Base-by-base conservation (phyloP, 768 basidiomycete species). In the Mycena amicta region DNA sequence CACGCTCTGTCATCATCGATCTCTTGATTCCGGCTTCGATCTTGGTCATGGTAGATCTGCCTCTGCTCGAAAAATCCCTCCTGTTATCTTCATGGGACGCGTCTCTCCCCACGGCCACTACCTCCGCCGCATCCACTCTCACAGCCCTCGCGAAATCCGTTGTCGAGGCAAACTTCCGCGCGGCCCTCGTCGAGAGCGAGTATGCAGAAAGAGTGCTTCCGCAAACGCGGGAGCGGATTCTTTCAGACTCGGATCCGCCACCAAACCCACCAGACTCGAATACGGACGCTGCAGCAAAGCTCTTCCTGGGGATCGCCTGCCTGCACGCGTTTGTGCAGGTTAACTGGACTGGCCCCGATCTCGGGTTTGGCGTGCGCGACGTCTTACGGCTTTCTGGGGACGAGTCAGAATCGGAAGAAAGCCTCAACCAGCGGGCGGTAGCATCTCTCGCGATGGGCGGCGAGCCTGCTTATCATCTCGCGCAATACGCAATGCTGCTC, bases 291-390 rank as follows among this genome's bases (percentile, higher is more conserved):
- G 65, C 71, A 15, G 80, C 82, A 41, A 73, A 80, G 28, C 76
- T 98, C 37, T 71, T 83, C 12, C 62, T 93, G 11, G 93, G 85
- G 0, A 80, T 96, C 11, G 87, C 93, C 5, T 89, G 88, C 61
- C 78, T 98, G 23, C 93, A 97, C 62, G 85, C 92, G 0, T 99
- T 95, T 75, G 79, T 95, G 4, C 97, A 99, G 71, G 81, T 79
- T 27, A 99, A 99, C 73, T 99, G 95, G 94, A 98, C 95, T 0
- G 97, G 97, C 4, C 97, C 97, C 2, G 82, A 90, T 66, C 81
- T 97, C 41, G 76, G 85, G 58, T 71, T 95, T 60, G 71, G 73
- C 61, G 76, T 83, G 25, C 63, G 78, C 49, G 78, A 83, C 53
- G 62, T 81, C 37, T 61, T 81, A 33, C 65, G 70, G 40, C 45